Evolutionary conservation across 352 stramenopile genomes (phyloP), one percentile per base, ranked within the genome.

Genomic region (Pythium brachiatum): DNA sequence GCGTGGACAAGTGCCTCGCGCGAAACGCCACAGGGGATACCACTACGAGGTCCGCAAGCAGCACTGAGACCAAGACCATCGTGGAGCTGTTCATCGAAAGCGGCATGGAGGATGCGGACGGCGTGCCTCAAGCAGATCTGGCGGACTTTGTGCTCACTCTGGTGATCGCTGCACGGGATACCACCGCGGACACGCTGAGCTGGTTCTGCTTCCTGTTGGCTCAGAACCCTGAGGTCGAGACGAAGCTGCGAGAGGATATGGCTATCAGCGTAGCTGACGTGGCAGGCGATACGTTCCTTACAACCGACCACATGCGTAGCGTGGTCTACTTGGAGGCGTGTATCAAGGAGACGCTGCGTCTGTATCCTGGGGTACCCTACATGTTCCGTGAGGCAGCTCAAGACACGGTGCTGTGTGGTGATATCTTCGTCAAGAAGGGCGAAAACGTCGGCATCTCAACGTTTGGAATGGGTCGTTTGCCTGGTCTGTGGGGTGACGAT

Each of bases 201-300:
- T 95, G 87, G 87, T 70, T 88, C 12, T 70, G 94, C 32, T 79
- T 85, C 55, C 73, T 79, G 66, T 68, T 95, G 2, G 74, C 29
- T 11, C 29, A 34, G 29, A 5, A 34, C 29, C 29, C 29, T 11
- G 29, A 34, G 9, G 29, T 34, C 29, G 29, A 34, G 29, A 34
- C n/a, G n/a, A n/a, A n/a, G n/a, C n/a, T n/a, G n/a, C n/a, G n/a
- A n/a, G n/a, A n/a, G n/a, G n/a, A n/a, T n/a, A n/a, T n/a, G n/a
- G n/a, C n/a, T n/a, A n/a, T n/a, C n/a, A n/a, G n/a, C n/a, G n/a
- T n/a, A n/a, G n/a, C n/a, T n/a, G n/a, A n/a, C n/a, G n/a, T n/a
- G n/a, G n/a, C n/a, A n/a, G n/a, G n/a, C n/a, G n/a, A n/a, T n/a
- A n/a, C n/a, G n/a, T n/a, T n/a, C 20, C 53, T 79, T 20, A 79